Percentiles rank a stretch among this genome's conserved stretches.
These are phyloP conservation scores for Daldinia concentrica DNA, from an alignment of 495 filamentous ascomycete genomes.

Conservation along the genomic window DNA sequence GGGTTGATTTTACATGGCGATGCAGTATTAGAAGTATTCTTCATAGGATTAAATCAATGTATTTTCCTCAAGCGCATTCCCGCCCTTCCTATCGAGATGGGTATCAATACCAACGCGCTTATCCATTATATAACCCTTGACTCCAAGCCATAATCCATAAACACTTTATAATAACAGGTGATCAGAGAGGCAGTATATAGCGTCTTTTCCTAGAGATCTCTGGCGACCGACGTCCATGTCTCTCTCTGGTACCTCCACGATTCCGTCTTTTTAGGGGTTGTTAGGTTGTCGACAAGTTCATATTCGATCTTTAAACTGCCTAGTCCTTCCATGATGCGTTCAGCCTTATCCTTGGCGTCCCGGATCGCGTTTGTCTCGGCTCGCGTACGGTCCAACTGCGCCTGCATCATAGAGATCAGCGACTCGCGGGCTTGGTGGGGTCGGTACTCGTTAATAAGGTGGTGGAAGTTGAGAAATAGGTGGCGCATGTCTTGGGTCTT, in stretches of 20 bases:
- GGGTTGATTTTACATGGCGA: constrained; percentile 10
- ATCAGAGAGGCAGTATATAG: background rate
- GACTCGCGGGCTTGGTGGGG: constrained; percentile 95
- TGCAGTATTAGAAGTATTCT: background rate
- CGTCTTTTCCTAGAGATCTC: constrained; percentile 9
- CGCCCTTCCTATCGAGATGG: background rate
- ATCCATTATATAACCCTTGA: background rate
- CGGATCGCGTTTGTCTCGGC: constrained; percentile 82
- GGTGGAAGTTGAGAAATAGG: constrained; percentile 87
- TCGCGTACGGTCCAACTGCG: constrained; percentile 75
- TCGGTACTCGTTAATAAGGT: constrained; percentile 90
- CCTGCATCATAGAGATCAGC: constrained; percentile 91
- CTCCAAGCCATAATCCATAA: background rate
- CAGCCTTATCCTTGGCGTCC: constrained; percentile 75
- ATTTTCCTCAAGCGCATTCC: background rate
- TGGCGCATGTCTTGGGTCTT: constrained; percentile 81
- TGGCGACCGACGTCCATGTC: constrained; percentile 13
- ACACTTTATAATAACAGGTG: background rate
- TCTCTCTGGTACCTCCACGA: constrained; percentile 14
- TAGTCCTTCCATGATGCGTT: constrained; percentile 71
- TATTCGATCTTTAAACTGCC: constrained; percentile 56
- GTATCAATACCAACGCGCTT: constrained; percentile 14
- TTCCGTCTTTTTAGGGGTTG: constrained; percentile 23
- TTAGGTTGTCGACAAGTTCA: constrained; percentile 26
- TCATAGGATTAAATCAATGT: background rate